Evolutionary conservation across 768 basidiomycete species (phyloP).

Genomic region (Rhizopogon roseolus): DNA sequence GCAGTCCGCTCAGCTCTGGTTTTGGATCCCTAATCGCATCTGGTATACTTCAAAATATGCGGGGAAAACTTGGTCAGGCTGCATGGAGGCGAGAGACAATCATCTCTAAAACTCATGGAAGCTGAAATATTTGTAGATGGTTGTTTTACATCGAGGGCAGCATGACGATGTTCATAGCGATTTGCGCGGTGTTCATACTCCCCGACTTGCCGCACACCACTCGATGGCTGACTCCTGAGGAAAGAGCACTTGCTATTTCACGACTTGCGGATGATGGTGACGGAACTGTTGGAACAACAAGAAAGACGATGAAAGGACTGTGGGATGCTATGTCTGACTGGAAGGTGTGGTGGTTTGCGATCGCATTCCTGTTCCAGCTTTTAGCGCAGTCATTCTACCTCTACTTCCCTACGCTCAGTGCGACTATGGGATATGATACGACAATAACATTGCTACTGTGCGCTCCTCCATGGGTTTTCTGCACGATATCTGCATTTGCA

Average conservation of each 20-base stretch:
- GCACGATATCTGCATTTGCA: conserved; percentile 26
- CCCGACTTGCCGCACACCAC: conserved; percentile 35
- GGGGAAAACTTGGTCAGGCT: conserved; percentile 32
- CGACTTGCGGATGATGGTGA: conserved; percentile 26
- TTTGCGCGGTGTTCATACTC: conserved; percentile 29
- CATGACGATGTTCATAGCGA: conserved; percentile 27
- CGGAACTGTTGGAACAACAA: conserved; percentile 8
- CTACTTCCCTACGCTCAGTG: conserved; percentile 22
- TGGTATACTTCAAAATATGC: conserved; percentile 37
- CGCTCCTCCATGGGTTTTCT: conserved; percentile 33
- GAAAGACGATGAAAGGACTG: conserved; percentile 24
- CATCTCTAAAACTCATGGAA: background rate
- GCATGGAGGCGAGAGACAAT: conserved; percentile 33
- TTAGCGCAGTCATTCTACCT: conserved; percentile 18
- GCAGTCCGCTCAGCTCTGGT: conserved; percentile 39
- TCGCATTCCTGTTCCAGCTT: conserved; percentile 8
- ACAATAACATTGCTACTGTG: conserved; percentile 36
- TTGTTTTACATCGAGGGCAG: conserved; percentile 26
- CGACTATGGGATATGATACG: conserved; percentile 32
- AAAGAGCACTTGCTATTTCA: conserved; percentile 24
- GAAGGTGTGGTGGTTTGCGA: conserved; percentile 38
- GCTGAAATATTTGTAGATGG: conserved; percentile 3
- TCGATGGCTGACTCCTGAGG: conserved; percentile 23
- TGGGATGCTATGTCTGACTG: conserved; percentile 32
- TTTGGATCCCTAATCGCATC: conserved; percentile 41